Base-by-base conservation (phyloP, 2,329 filamentous ascomycete genomes). In the Mariannaea sp. region DNA sequence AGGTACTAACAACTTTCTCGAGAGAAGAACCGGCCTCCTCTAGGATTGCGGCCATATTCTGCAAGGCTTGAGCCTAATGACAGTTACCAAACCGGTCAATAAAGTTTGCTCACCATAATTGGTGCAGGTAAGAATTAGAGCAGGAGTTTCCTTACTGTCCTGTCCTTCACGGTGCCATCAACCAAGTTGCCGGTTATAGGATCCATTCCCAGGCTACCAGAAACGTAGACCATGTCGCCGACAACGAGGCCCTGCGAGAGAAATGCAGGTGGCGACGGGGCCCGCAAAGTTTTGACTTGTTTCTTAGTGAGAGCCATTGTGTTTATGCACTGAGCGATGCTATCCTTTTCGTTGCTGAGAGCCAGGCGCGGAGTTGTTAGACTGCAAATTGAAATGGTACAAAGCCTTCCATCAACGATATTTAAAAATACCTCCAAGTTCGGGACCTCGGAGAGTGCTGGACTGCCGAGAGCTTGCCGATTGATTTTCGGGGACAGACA, bases 171-270 rank as follows among this genome's bases (percentile, higher is more conserved):
- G 4, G 29, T 48, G 3, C 50, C 50, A 7, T 39, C 22, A 16
- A 53, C 50, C 6, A 53, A 13, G 7, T 48, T 33, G 12, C 44
- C 38, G 17, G 50, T 53, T 12, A 19, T 40, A 1, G 50, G 43
- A 10, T 53, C 44, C 8, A 48, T 32, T 3, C 38, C 44, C 9
- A 53, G 8, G 14, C 14, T 43, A 2, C 50, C 50, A 10, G 44
- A 53, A 7, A 48, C 36, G 16, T 42, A 53, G 3, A 53, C 44
- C 16, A 53, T 42, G 36, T 53, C 20, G 1, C 38, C 44, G 3
- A 43, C 29, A 1, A 35, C n/a, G 7, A 53, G 38, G 14, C 29
- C 50, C 17, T 44, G 47, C 8, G 47, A 50, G 12, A n/a, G 20
- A 14, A 42, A 50, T 3, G 49, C 35, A 2, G 5, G 10, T 1